Conservation (phyloP, 2,329 filamentous ascomycete species). For the Fusarium pininemorale region DNA sequence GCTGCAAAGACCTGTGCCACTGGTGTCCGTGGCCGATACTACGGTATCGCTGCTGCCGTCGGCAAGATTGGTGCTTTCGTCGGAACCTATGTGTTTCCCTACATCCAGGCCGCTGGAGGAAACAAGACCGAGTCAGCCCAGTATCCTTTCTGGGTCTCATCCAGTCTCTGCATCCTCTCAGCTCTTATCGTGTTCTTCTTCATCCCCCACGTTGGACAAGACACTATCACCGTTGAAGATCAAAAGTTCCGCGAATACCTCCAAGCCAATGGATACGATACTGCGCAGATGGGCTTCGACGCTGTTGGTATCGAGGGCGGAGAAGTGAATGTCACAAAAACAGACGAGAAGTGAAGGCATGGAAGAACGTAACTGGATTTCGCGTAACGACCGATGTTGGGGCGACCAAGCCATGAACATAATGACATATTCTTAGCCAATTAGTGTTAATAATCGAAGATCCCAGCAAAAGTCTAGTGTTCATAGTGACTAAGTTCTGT, state of each 20-base stretch:
- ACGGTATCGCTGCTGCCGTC: slow-evolving; percentile 75
- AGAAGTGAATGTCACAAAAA: slow-evolving; percentile 2
- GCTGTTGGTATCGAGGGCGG: slow-evolving; percentile 37
- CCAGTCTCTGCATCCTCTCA: slow-evolving; percentile 78
- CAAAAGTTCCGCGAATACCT: slow-evolving; percentile 78
- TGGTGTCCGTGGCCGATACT: slow-evolving; percentile 80
- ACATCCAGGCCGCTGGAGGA: slow-evolving; percentile 71
- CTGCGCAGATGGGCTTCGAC: slow-evolving; percentile 59
- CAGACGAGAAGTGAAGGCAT: slow-evolving; percentile 12
- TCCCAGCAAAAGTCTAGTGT: neutral
- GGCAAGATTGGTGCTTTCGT: slow-evolving; percentile 87
- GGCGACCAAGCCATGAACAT: neutral
- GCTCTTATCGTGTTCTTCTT: slow-evolving; percentile 68
- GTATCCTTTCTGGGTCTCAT: slow-evolving; percentile 90
- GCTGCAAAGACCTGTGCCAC: slow-evolving; percentile 91
- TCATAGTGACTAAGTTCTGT: too few relatives aligned
- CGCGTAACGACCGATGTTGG: neutral
- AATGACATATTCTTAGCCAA: neutral
- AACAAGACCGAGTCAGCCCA: slow-evolving; percentile 70
- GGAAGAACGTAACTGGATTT: neutral
- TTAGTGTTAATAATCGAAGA: too few relatives aligned
- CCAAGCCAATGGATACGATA: slow-evolving; percentile 79
- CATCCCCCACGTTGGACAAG: slow-evolving; percentile 81
- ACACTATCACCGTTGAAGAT: slow-evolving; percentile 86
- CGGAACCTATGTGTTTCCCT: slow-evolving; percentile 82